Percentiles rank a stretch among this genome's conserved stretches.
These are phyloP conservation scores for Hypoxylon perforatum DNA, from an alignment of 495 filamentous ascomycete species.

Conservation along the genomic window DNA sequence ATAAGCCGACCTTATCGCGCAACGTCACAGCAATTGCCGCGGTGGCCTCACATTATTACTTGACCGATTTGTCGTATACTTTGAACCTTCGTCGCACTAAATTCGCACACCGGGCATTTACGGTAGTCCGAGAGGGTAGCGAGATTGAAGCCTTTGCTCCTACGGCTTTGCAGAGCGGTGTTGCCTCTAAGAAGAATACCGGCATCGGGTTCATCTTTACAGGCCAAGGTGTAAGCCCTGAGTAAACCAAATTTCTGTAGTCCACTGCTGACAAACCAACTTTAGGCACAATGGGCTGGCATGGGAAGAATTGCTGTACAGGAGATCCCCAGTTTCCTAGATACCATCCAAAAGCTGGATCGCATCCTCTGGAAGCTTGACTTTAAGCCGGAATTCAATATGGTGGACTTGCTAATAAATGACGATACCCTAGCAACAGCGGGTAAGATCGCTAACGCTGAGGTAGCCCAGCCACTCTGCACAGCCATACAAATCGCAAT, in stretches of 20 bases:
- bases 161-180: constrained; percentile 10
- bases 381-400: constrained; percentile 25
- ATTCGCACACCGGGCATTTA: constrained; percentile 41
- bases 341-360: constrained; percentile 39
- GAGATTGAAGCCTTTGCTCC: constrained; percentile 23
- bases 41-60: constrained; percentile 40
- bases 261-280: not conserved
- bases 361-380: constrained; percentile 28
- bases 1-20: constrained; percentile 43
- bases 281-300: constrained; percentile 57
- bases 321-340: constrained; percentile 22
- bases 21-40: constrained; percentile 46
- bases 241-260: not conserved
- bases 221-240: constrained; percentile 55
- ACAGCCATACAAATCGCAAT: constrained; percentile 64
- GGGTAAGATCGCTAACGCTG: constrained; percentile 46
- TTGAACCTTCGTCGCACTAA: constrained; percentile 44
- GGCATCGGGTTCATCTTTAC: constrained; percentile 53
- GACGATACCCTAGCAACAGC: constrained; percentile 29
- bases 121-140: constrained; percentile 34
- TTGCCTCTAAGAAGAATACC: constrained; percentile 30
- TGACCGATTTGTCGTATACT: constrained; percentile 54
- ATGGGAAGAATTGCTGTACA: constrained; percentile 56
- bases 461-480: constrained; percentile 57
- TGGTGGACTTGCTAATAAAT: constrained; percentile 44